Evolutionary conservation across 1,284 basidiomycete genomes (phyloP), one percentile per base, ranked within the genome.

Genomic region (Anthracocystis walkeri): DNA sequence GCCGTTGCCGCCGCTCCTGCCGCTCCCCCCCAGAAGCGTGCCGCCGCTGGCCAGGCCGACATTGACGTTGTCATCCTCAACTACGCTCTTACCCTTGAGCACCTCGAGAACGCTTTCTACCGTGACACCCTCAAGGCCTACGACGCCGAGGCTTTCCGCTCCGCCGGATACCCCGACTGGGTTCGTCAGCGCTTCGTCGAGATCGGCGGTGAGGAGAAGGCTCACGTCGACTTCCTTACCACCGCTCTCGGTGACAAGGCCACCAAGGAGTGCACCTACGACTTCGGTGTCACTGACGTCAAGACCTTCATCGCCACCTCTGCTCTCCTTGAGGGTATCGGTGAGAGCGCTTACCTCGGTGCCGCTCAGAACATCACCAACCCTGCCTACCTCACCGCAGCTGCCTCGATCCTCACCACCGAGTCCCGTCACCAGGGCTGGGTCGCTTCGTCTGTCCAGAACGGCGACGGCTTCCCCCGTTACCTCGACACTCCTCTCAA

Each of bases 31-130:
- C 48, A 67, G 62, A 65, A 79, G 67, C 81, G 82, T 42, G 77
- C 82, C 42, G 74, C 75, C 23, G 64, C 80, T 61, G 80, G 72
- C 68, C 78, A 83, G 63, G 65, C 79, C 41, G 80, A 83, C 75
- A 82, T 84, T 65, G 86, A 86, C 74, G 65, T 58, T 35, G 77
- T 84, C 73, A 86, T 89, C 66, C 85, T 89, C 63, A 89, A 91
- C 82, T 90, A 89, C 76, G 90, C 90, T 2, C 87, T 92, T 52
- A 89, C 89, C 21, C 87, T 92, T 52, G 90, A 92, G 85, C 89
- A 91, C 82, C 87, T 93, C 69, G 90, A 92, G 84, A 88, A 88
- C 82, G 86, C 88, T 23, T 92, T 92, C 87, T 93, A 88, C 82
- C 68, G 70, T 29, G 73, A 77, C 58, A 21, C 63, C 20, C 74